Conservation (phyloP, 192 early-diverging fungal genomes). For the Entophlyctis helioformis region DNA sequence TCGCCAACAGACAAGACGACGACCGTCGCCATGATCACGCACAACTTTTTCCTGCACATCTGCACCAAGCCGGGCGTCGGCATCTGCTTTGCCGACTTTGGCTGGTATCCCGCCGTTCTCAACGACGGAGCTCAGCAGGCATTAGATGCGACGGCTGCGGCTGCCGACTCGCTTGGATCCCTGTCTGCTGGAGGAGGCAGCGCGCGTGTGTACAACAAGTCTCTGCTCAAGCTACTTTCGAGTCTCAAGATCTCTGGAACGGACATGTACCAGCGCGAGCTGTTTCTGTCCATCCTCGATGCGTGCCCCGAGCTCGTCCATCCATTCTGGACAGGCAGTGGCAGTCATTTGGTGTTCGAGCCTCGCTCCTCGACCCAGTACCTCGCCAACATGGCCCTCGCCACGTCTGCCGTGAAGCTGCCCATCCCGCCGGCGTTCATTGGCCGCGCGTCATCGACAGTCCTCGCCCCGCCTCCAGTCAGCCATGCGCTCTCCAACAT, state of each 20-base stretch:
- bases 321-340: conserved; percentile 38
- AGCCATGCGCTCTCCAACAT: conserved; percentile 54
- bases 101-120: conserved; percentile 54
- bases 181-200: too few relatives aligned
- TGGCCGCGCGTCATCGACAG: conserved; percentile 12
- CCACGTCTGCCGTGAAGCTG: conserved; percentile 54
- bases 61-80: conserved; percentile 61
- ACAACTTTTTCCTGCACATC: conserved; percentile 60
- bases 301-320: conserved; percentile 61
- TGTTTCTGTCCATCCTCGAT: conserved; percentile 49
- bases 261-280: conserved; percentile 48
- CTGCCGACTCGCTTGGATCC: too few relatives aligned
- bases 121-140: background rate
- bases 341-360: conserved; percentile 54
- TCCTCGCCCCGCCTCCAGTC: conserved; percentile 42
- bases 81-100: conserved; percentile 60
- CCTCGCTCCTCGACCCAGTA: conserved; percentile 58
- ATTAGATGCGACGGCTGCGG: too few relatives aligned
- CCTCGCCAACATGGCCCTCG: conserved; percentile 65
- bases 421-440: conserved; percentile 40
- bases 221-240: conserved; percentile 32
- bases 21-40: conserved; percentile 44
- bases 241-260: conserved; percentile 53
- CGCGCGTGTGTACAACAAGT: conserved; percentile 41
- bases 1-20: too few relatives aligned